Evolutionary conservation across 257 asterid genomes (phyloP), one percentile per base, ranked within the genome.

Genomic region (Solanum virginianum): DNA sequence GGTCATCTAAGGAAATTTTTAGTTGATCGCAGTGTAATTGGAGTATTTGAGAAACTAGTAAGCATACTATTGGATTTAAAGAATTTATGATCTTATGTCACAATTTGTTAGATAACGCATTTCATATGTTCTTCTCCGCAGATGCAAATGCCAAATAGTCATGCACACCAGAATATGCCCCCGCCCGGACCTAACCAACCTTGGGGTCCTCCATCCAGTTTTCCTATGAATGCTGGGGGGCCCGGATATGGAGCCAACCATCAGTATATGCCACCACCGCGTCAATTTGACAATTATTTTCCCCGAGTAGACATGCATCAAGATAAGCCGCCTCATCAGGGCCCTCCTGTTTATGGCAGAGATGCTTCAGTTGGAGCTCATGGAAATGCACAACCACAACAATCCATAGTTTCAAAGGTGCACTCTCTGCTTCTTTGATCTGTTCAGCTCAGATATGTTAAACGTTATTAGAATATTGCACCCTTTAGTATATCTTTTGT

Each of bases 1-100:
- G 71, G 92, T 59, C 97, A 95, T 81, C 96, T 94, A 47, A 92
- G 98, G 91, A 95, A 92, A 85, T 95, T 94, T 88, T 90, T 95
- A 84, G 99, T 94, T 68, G 98, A 94, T 89, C 96, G 98, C 68
- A 93, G 99, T 49, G 96, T 94, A 59, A 65, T 95, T 83, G 95
- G 97, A 87, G 88, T 92, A 72, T 92, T 95, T 88, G 98, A 94
- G 88, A 88, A 83, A 86, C 95, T 94, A 92, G 99, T 93, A 91
- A 90, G 95, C 88, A 24, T 80, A 66, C 57, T 43, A 63, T 51
- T 54, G 41, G 77, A 13, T 29, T 68, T 89, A 43, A 75, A 13
- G 54, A 24, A 53, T 29, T 62, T 18, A 77, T 10, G 39, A 71
- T 51, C 62, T 81, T 86, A 80, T 74, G 22, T 14, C 7, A 24